Evolutionary conservation across 306 rosid species (phyloP).

Genomic region (Begonia masoniana): DNA sequence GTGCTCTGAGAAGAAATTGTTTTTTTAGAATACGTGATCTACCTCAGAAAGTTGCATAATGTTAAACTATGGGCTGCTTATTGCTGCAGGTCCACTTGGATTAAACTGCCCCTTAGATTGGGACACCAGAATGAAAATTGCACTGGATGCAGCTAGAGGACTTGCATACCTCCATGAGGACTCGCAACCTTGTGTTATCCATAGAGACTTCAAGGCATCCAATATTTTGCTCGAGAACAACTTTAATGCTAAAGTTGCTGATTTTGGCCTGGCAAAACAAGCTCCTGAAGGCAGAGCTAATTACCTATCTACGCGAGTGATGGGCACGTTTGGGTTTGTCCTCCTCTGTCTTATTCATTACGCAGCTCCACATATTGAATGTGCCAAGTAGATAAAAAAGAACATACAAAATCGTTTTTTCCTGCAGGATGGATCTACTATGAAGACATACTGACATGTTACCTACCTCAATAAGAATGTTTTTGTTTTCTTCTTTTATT

Average conservation of each 20-base stretch:
- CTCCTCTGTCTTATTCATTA: conserved; percentile 9
- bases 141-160: conserved; percentile 96
- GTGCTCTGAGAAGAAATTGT: background rate
- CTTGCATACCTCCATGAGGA: conserved; percentile 94
- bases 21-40: too few species aligned
- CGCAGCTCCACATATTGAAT: conserved; percentile 8
- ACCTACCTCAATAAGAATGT: too few species aligned
- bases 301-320: conserved; percentile 89
- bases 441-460: too few species aligned
- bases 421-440: too few species aligned
- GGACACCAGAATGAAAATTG: conserved; percentile 97
- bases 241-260: conserved; percentile 91
- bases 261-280: conserved; percentile 95
- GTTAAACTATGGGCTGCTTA: too few species aligned
- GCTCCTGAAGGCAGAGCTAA: conserved; percentile 91
- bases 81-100: conserved; percentile 70
- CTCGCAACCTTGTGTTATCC: conserved; percentile 94
- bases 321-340: conserved; percentile 98
- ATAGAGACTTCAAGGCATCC: conserved; percentile 94
- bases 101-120: conserved; percentile 93
- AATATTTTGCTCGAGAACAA: conserved; percentile 90
- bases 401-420: too few species aligned
- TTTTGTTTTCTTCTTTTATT: too few species aligned
- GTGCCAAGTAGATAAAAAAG: conserved; percentile 13
- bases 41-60: too few species aligned